phyloP scores from a whole-genome alignment of 2,329 filamentous ascomycete species.

The Colletotrichum eleusines region DNA sequence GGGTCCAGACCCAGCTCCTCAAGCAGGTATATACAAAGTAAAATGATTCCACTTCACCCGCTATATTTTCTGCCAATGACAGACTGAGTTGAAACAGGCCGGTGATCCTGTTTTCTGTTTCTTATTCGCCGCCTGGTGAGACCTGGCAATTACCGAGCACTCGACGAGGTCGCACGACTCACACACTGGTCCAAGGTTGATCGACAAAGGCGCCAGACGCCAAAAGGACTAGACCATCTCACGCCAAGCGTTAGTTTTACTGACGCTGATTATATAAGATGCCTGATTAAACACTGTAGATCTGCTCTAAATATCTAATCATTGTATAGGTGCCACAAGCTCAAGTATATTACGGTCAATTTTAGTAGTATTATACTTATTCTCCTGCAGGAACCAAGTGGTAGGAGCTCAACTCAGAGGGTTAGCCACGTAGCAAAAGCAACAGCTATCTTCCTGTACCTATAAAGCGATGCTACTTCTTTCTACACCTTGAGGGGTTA shows the following conservation, averaged over 20 bases:
- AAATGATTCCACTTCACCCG: neutral
- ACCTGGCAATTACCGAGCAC: neutral
- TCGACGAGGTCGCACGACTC: too few relatives aligned
- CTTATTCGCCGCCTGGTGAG: neutral
- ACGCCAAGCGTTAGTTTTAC: conserved; percentile 16
- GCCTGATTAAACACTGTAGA: too few relatives aligned
- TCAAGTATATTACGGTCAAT: too few relatives aligned
- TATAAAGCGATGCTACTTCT: too few relatives aligned
- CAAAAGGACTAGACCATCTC: conserved; percentile 5
- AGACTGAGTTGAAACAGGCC: neutral
- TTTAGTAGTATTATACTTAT: too few relatives aligned
- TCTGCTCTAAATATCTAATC: too few relatives aligned
- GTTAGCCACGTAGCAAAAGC: too few relatives aligned
- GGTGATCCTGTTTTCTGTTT: neutral
- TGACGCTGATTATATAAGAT: neutral
- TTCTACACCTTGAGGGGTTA: too few relatives aligned
- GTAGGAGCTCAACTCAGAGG: too few relatives aligned
- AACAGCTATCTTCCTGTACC: too few relatives aligned
- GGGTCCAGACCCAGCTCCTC: neutral
- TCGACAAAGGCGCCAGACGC: neutral
- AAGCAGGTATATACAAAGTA: neutral
- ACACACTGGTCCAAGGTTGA: neutral
- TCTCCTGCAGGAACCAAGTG: too few relatives aligned
- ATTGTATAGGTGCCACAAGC: too few relatives aligned
- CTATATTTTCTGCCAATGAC: neutral